These are phyloP conservation scores for Stagonosporopsis tanaceti DNA, from an alignment of 2,329 filamentous ascomycete species.

Conservation along the genomic window DNA sequence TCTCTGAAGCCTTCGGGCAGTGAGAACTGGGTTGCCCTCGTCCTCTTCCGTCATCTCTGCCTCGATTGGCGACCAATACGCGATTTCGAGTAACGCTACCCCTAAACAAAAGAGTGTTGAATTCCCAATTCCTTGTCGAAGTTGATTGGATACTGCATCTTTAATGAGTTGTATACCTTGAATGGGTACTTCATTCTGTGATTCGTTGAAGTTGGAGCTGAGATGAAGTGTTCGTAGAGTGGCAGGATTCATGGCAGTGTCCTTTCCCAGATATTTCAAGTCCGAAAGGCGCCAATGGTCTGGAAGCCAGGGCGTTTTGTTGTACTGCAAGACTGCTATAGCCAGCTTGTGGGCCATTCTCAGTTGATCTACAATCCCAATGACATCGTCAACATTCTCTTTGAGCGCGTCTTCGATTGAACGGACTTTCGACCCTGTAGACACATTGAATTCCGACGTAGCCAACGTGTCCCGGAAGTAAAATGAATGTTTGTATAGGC, in stretches of 20 bases:
- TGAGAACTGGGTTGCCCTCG: neutral
- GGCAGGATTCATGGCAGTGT: neutral
- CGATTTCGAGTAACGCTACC: neutral
- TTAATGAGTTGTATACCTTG: neutral
- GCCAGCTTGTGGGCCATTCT: neutral
- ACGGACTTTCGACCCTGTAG: neutral
- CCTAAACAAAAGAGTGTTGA: neutral
- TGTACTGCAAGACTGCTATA: neutral
- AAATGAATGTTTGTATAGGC: too few relatives aligned
- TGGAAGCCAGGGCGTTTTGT: conserved; percentile 1
- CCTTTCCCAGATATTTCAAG: neutral
- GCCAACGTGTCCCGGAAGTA: neutral
- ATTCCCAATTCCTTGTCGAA: neutral
- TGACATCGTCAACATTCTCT: neutral
- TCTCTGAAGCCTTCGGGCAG: neutral
- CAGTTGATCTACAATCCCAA: neutral
- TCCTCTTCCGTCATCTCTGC: neutral
- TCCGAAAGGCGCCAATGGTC: neutral
- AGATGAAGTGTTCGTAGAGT: neutral
- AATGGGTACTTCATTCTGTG: neutral
- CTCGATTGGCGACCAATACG: neutral
- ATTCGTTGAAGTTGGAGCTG: neutral
- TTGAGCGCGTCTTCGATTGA: neutral
- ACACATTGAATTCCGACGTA: neutral
- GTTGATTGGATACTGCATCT: neutral